phyloP scores from a whole-genome alignment of 306 rosid species.

The Delonix regia region DNA sequence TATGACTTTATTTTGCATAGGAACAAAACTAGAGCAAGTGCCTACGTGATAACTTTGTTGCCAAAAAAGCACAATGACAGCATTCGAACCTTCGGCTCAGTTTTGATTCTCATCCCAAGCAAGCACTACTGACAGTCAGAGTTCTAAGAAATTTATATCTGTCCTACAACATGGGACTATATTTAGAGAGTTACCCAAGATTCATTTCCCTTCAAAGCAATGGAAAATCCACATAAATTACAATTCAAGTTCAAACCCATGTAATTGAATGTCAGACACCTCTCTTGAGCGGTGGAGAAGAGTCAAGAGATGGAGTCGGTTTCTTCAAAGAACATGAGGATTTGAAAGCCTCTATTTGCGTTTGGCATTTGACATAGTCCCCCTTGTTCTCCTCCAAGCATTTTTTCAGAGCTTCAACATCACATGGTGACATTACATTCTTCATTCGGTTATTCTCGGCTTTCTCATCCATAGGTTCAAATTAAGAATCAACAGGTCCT shows the following conservation, averaged over 20 bases:
- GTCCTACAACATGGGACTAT: conserved; percentile 10
- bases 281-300: conserved; percentile 34
- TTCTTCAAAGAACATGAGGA: conserved; percentile 71
- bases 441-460: conserved; percentile 39
- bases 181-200: not conserved
- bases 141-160: not conserved
- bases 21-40: not conserved
- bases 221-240: conserved; percentile 14
- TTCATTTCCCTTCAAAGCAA: not conserved
- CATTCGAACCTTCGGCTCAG: conserved; percentile 7
- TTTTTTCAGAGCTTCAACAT: conserved; percentile 80
- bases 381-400: conserved; percentile 93
- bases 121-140: not conserved
- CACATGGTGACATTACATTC: conserved; percentile 65
- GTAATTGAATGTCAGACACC: conserved; percentile 12
- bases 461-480: conserved; percentile 52
- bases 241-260: conserved; percentile 8
- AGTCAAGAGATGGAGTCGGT: conserved; percentile 49
- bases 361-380: conserved; percentile 75
- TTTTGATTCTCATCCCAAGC: conserved; percentile 18
- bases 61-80: not conserved
- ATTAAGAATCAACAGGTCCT: conserved; percentile 26
- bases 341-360: conserved; percentile 81
- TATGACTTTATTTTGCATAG: conserved; percentile 23
- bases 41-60: not conserved